Base-by-base conservation (phyloP, 805 yeast species). In the Candida tallmaniae region DNA sequence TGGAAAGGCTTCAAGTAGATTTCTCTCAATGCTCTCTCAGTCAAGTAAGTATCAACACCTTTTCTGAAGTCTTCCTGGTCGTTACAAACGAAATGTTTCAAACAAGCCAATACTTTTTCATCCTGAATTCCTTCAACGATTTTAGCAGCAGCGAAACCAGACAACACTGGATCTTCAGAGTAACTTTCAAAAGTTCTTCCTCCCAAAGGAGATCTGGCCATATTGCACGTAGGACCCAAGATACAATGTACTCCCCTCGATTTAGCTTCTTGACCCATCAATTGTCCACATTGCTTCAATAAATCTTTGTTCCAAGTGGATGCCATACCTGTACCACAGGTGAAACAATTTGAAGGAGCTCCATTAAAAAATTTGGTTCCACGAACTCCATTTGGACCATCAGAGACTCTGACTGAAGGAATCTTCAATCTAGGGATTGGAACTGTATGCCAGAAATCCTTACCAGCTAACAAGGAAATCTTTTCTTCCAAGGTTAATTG, bases 331-430 rank as follows among this genome's bases (percentile, higher is more conserved):
- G 83, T 74, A 20, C 82, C 83, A 48, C 74, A 70, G 5, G 83
- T 80, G 45, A 78, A 65, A 41, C 80, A 75, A 40, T 76, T 78
- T 27, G 80, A 64, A 6, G 78, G 77, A 16, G 64, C 60, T 25
- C 73, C 64, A 40, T 69, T 59, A 47, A 74, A 72, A 47, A 75
- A 74, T 27, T 58, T 65, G 14, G 78, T 74, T 17, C 83, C 83
- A 42, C 83, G 61, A 30, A 76, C 64, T 42, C 83, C 83, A 47
- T 78, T 78, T 31, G 83, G 83, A 13, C 83, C 83, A 50, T 78
- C 83, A 20, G 57, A 48, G 15, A 73, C 52, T 44, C 80, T 61
- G 5, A 76, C 46, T 0, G 73, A 53, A 3, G 79, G 80, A 23
- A 76, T 53, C 13, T 58, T 61, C 23, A 70, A 51, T 26, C 70